These are phyloP conservation scores for Globisporangium recalcitrans DNA, from an alignment of 352 stramenopile species.

Conservation along the genomic window DNA sequence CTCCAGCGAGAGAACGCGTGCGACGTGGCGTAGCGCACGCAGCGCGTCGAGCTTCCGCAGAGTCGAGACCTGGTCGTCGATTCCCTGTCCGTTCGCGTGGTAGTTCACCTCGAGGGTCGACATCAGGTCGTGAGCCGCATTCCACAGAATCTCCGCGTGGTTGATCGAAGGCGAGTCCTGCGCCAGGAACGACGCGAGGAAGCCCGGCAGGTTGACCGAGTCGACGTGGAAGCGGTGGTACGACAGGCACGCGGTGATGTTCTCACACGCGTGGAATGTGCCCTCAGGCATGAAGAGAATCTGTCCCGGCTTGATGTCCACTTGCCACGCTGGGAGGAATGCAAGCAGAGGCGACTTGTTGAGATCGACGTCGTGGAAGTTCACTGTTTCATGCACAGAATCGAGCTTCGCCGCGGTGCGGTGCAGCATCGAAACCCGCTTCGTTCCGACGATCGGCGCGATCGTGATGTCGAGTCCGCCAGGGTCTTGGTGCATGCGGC, in stretches of 20 bases:
- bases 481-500: conserved; percentile 87
- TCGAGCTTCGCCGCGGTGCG: conserved; percentile 76
- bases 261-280: conserved; percentile 90
- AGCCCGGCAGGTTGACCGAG: conserved; percentile 86
- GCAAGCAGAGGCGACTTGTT: conserved; percentile 85
- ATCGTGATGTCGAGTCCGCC: conserved; percentile 92
- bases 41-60: conserved; percentile 64
- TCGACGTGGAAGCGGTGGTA: conserved; percentile 94
- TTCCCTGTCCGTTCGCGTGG: conserved; percentile 42
- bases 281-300: conserved; percentile 92
- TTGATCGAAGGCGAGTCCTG: conserved; percentile 88
- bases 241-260: conserved; percentile 91
- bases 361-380: conserved; percentile 80
- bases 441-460: conserved; percentile 87
- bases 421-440: conserved; percentile 73
- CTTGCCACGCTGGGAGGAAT: conserved; percentile 84
- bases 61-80: conserved; percentile 35
- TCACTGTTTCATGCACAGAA: conserved; percentile 74
- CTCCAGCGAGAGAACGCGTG: conserved; percentile 60
- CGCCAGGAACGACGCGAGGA: conserved; percentile 86
- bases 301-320: conserved; percentile 88
- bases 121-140: conserved; percentile 86
- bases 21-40: conserved; percentile 56
- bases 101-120: conserved; percentile 76
- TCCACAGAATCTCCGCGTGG: conserved; percentile 92